These are phyloP conservation scores for Eucommia ulmoides DNA, from an alignment of 257 asterid genomes.

Conservation along the genomic window DNA sequence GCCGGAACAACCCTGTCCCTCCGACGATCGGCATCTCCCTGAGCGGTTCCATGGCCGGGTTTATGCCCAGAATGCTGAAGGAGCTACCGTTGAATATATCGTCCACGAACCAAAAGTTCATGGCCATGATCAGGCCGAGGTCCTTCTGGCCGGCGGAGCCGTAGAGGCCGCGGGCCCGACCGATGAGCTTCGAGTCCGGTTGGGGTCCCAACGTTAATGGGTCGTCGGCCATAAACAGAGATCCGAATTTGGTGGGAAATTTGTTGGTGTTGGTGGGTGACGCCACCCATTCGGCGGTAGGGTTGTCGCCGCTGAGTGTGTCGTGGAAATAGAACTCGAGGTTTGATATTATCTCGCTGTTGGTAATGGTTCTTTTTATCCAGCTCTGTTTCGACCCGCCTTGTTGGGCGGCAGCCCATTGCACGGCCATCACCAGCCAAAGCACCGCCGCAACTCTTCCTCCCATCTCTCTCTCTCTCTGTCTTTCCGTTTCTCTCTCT, in stretches of 20 bases:
- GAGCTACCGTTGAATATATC: slow-evolving; percentile 64
- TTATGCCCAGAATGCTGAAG: slow-evolving; percentile 55
- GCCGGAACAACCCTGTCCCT: slow-evolving; percentile 51
- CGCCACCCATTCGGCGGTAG: slow-evolving; percentile 41
- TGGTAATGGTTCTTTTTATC: slow-evolving; percentile 34
- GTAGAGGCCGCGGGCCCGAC: slow-evolving; percentile 70
- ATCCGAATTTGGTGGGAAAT: slow-evolving; percentile 35
- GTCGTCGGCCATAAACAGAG: slow-evolving; percentile 49
- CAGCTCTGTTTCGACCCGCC: slow-evolving; percentile 18
- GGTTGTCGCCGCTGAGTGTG: slow-evolving; percentile 44
- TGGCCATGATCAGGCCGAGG: slow-evolving; percentile 44
- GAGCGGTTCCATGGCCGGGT: slow-evolving; percentile 23
- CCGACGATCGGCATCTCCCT: slow-evolving; percentile 90
- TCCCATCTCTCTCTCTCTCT: not conserved
- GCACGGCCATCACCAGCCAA: not conserved
- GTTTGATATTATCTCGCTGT: slow-evolving; percentile 42
- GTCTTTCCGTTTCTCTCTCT: too few relatives aligned
- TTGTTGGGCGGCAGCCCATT: not conserved
- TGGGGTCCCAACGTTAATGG: slow-evolving; percentile 47
- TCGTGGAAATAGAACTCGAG: slow-evolving; percentile 76
- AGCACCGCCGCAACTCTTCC: not conserved
- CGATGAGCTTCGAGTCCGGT: slow-evolving; percentile 35
- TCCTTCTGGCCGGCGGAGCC: slow-evolving; percentile 60
- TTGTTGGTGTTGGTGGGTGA: slow-evolving; percentile 18
- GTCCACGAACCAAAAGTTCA: slow-evolving; percentile 42